Conservation (phyloP, 805 yeast species). For the Wickerhamomyces bovis region DNA sequence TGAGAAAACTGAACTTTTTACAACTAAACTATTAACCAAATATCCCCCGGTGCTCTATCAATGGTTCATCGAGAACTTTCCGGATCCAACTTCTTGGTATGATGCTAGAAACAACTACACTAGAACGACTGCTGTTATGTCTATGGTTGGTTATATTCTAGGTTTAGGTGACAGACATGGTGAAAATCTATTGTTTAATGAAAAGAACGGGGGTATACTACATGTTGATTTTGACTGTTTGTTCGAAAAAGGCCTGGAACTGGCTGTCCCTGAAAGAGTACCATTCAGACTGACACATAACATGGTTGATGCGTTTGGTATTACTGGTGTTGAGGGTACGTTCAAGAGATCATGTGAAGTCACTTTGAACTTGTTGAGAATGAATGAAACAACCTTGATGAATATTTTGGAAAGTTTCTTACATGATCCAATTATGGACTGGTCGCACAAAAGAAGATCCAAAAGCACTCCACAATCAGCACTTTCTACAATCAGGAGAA, state of each 20-base stretch:
- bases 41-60: slow-evolving; percentile 70
- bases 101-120: slow-evolving; percentile 67
- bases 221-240: slow-evolving; percentile 97
- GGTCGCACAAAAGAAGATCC: slow-evolving; percentile 44
- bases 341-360: slow-evolving; percentile 85
- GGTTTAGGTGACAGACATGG: slow-evolving; percentile 97
- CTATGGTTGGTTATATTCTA: slow-evolving; percentile 88
- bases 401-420: slow-evolving; percentile 88
- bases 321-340: slow-evolving; percentile 83
- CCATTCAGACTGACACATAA: slow-evolving; percentile 91
- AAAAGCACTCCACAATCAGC: slow-evolving; percentile 57
- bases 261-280: slow-evolving; percentile 85
- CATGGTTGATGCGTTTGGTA: slow-evolving; percentile 84
- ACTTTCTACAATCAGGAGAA: slow-evolving; percentile 63
- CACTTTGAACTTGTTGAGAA: slow-evolving; percentile 63
- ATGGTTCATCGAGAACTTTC: slow-evolving; percentile 86
- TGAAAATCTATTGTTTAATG: slow-evolving; percentile 76
- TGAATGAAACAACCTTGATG: slow-evolving; percentile 78
- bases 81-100: slow-evolving; percentile 89
- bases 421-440: slow-evolving; percentile 86
- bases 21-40: slow-evolving; percentile 22
- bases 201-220: slow-evolving; percentile 68
- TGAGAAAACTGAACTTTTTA: slow-evolving; percentile 32
- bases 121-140: slow-evolving; percentile 90
- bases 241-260: slow-evolving; percentile 73